phyloP scores from a whole-genome alignment of 192 early-diverging fungal species.

The Coemansia pectinata region DNA sequence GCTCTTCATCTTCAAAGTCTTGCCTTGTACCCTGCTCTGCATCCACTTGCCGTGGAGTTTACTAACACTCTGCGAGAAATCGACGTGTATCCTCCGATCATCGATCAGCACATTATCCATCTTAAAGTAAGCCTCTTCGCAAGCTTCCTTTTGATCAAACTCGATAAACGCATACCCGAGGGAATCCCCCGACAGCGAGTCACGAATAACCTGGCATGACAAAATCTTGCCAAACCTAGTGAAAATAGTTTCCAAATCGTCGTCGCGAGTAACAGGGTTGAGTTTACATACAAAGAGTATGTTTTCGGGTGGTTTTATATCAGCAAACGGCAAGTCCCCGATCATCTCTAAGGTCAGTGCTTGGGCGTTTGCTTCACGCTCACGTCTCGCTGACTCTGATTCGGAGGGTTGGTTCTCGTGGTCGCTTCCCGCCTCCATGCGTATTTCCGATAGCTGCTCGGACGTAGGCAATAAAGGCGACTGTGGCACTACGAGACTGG shows the following conservation, averaged over 20 bases:
- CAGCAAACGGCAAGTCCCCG: conserved; percentile 95
- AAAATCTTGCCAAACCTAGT: conserved; percentile 84
- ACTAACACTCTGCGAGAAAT: conserved; percentile 96
- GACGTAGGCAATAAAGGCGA: conserved; percentile 73
- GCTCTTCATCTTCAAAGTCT: conserved; percentile 2
- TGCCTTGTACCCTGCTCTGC: background rate
- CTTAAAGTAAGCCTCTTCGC: conserved; percentile 93
- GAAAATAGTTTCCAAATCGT: conserved; percentile 92
- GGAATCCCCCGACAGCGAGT: conserved; percentile 77
- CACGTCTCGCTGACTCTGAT: conserved; percentile 64
- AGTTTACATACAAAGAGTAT: conserved; percentile 95
- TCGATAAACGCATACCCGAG: conserved; percentile 97
- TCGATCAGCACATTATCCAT: conserved; percentile 98
- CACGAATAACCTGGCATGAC: conserved; percentile 91
- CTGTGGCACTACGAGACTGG: conserved; percentile 63
- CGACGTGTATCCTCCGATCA: conserved; percentile 93
- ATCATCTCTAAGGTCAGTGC: conserved; percentile 98
- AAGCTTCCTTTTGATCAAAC: conserved; percentile 82
- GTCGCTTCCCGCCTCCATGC: conserved; percentile 83
- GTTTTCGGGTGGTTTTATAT: conserved; percentile 96
- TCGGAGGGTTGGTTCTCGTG: conserved; percentile 42
- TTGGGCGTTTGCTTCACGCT: conserved; percentile 76
- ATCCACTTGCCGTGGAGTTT: conserved; percentile 82
- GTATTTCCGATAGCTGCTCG: conserved; percentile 67
- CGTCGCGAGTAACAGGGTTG: conserved; percentile 85